phyloP scores from a whole-genome alignment of 1,284 basidiomycete genomes.

The Malassezia nana region DNA sequence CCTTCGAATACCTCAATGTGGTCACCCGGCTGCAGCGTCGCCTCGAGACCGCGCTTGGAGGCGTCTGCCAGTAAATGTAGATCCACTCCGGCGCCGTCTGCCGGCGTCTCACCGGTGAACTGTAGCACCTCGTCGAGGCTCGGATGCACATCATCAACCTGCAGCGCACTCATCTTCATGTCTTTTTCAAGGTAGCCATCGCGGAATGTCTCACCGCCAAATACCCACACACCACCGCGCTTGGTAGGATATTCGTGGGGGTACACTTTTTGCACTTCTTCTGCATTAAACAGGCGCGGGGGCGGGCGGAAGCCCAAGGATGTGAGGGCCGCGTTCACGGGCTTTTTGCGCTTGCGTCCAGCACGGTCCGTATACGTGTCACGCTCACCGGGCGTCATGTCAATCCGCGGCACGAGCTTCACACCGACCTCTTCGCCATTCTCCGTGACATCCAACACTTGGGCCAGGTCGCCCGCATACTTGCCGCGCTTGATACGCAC shows the following conservation, averaged over 20 bases:
- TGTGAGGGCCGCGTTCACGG: conserved; percentile 31
- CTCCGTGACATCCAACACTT: conserved; percentile 83
- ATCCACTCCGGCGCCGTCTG: conserved; percentile 54
- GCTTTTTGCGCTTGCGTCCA: conserved; percentile 48
- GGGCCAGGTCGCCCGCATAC: conserved; percentile 87
- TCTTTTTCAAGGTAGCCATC: conserved; percentile 97
- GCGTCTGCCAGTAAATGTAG: conserved; percentile 77
- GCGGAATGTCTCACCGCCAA: conserved; percentile 83
- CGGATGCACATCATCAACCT: conserved; percentile 81
- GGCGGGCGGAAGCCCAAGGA: conserved; percentile 63
- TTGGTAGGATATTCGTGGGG: conserved; percentile 58
- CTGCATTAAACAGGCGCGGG: conserved; percentile 83
- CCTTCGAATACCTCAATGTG: conserved; percentile 96
- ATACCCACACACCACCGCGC: conserved; percentile 50
- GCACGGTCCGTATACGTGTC: conserved; percentile 49
- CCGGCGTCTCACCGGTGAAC: conserved; percentile 57
- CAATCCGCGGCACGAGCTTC: conserved; percentile 91
- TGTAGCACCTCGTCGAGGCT: conserved; percentile 90
- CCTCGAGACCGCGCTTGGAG: conserved; percentile 71
- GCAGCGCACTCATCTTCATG: conserved; percentile 69
- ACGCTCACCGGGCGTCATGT: conserved; percentile 58
- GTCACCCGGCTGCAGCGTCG: conserved; percentile 90
- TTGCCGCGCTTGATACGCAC: conserved; percentile 88
- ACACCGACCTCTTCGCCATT: conserved; percentile 88
- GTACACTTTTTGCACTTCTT: conserved; percentile 81